A percentile compares a stretch with the other conserved stretches of the same genome.
These are phyloP conservation scores for Macrocystidia cucumis DNA, from an alignment of 1,284 basidiomycete species.

Conservation along the genomic window DNA sequence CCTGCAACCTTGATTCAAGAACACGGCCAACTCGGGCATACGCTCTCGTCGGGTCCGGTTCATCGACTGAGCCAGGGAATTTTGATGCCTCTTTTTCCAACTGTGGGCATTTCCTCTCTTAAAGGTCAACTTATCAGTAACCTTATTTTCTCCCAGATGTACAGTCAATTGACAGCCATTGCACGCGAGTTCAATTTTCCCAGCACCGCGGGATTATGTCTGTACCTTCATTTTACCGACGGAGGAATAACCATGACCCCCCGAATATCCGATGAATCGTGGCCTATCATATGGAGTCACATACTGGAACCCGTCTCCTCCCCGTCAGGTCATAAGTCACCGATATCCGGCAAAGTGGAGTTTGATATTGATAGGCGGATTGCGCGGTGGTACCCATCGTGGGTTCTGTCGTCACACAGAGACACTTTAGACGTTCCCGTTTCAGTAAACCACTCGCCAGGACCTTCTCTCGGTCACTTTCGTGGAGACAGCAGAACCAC, in stretches of 20 bases:
- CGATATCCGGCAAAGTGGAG: slow-evolving; percentile 65
- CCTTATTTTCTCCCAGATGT: slow-evolving; percentile 40
- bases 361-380: slow-evolving; percentile 69
- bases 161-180: slow-evolving; percentile 65
- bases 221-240: slow-evolving; percentile 62
- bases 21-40: slow-evolving; percentile 53
- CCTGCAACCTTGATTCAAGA: slow-evolving; percentile 50
- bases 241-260: slow-evolving; percentile 49
- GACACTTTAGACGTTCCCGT: slow-evolving; percentile 35
- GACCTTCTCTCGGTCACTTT: slow-evolving; percentile 39
- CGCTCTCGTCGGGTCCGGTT: slow-evolving; percentile 50
- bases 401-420: slow-evolving; percentile 46
- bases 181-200: slow-evolving; percentile 77
- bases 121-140: not conserved
- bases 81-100: slow-evolving; percentile 69
- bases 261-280: slow-evolving; percentile 70
- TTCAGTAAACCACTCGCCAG: slow-evolving; percentile 29
- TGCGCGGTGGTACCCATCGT: slow-evolving; percentile 68
- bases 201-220: slow-evolving; percentile 61
- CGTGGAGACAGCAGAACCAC: slow-evolving; percentile 48
- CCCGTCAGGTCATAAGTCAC: slow-evolving; percentile 29
- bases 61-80: slow-evolving; percentile 60
- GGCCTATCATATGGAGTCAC: slow-evolving; percentile 64
- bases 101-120: slow-evolving; percentile 32
- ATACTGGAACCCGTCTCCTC: slow-evolving; percentile 43